phyloP scores from a whole-genome alignment of 2,329 filamentous ascomycete species.

The Metarhizium humberi region DNA sequence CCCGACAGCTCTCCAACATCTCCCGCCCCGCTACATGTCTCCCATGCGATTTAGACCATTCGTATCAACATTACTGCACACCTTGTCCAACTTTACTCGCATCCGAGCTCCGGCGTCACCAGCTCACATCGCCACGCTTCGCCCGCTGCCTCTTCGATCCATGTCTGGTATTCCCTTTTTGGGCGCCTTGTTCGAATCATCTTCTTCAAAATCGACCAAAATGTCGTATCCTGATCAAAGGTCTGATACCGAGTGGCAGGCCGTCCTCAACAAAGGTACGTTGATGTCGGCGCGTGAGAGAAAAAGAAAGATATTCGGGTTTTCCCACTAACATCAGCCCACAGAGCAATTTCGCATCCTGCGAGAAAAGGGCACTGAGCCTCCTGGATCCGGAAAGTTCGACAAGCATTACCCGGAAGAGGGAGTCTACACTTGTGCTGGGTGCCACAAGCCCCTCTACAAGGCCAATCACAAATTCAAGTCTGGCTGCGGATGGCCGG shows the following conservation, averaged over 20 bases:
- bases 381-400: slow-evolving; percentile 69
- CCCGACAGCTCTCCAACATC: neutral
- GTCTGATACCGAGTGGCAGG: slow-evolving; percentile 77
- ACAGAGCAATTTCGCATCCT: slow-evolving; percentile 93
- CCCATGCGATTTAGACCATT: slow-evolving; percentile 43
- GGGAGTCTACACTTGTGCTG: slow-evolving; percentile 82
- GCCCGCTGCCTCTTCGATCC: slow-evolving; percentile 32
- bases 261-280: slow-evolving; percentile 58
- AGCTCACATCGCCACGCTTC: slow-evolving; percentile 14
- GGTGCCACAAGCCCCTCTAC: slow-evolving; percentile 81
- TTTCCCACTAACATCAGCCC: slow-evolving; percentile 4
- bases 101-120: slow-evolving; percentile 13
- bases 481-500: slow-evolving; percentile 94
- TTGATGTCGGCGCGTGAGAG: neutral
- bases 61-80: slow-evolving; percentile 36
- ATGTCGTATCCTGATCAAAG: slow-evolving; percentile 77
- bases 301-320: neutral
- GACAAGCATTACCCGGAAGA: slow-evolving; percentile 72
- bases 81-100: slow-evolving; percentile 34
- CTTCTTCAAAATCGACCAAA: slow-evolving; percentile 41
- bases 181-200: slow-evolving; percentile 63
- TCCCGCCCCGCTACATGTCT: slow-evolving; percentile 4
- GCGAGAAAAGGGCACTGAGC: slow-evolving; percentile 84
- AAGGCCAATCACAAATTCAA: slow-evolving; percentile 92
- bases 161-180: slow-evolving; percentile 76